Evolutionary conservation across 169 alveolate species (phyloP), one percentile per base, ranked within the genome.

Genomic region (Eimeria acervulina): DNA sequence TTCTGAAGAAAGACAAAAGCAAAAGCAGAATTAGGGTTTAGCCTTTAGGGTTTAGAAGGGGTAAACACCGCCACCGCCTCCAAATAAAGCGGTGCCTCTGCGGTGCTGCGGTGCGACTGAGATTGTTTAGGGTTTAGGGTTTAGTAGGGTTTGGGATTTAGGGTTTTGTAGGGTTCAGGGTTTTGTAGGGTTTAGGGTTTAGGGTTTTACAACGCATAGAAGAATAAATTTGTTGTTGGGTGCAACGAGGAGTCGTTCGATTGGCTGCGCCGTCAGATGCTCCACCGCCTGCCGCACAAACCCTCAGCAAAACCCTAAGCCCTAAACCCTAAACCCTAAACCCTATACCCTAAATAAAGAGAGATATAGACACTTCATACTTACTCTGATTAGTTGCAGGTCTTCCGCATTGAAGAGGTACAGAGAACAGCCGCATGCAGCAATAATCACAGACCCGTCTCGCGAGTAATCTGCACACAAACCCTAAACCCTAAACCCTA

Each of bases 151-250:
- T 78, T 78, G 0, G 89, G 63, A 36, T 36, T 78, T 47, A 47
- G 55, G 55, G 55, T 47, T 47, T 47, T 7, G n/a, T n/a, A n/a
- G n/a, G n/a, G n/a, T n/a, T n/a, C n/a, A n/a, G n/a, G n/a, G n/a
- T n/a, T n/a, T n/a, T n/a, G n/a, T n/a, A n/a, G n/a, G n/a, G n/a
- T n/a, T n/a, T n/a, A n/a, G 55, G 55, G 55, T 47, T 47, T 47
- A 47, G 55, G 55, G 55, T 47, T 47, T n/a, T 78, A 78, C 89
- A 5, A 63, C 26, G 63, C 89, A 36, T 26, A 78, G 59, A 31
- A 78, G 31, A 6, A 36, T 23, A 23, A 78, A 78, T 42, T 78
- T 78, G 89, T 78, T 78, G 89, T 78, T 78, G 6, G 89, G 89
- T 8, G 89, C 63, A 15, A 78, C 63, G 61, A 78, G 12, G 0